Conservation (phyloP, 2,329 filamentous ascomycete genomes). For the Ceratocystis diversiconidia region DNA sequence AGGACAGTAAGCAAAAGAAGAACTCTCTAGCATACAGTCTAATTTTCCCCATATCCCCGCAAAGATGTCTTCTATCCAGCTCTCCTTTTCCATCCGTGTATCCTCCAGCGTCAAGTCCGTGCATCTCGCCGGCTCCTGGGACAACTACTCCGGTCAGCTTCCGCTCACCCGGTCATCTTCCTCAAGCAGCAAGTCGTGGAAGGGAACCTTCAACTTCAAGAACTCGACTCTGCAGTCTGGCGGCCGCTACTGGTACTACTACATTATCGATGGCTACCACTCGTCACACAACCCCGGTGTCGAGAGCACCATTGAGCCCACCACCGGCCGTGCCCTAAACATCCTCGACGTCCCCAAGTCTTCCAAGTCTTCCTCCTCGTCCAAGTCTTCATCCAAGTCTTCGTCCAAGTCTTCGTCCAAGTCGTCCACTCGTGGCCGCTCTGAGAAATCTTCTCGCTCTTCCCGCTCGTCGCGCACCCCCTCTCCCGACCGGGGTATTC, state of each 20-base stretch:
- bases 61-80: conserved; percentile 80
- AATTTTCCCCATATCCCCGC: conserved; percentile 13
- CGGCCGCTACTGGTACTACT: conserved; percentile 99
- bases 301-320: conserved; percentile 81
- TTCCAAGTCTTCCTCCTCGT: conserved; percentile 32
- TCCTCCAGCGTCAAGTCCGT: conserved; percentile 95
- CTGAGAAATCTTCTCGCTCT: conserved; percentile 31
- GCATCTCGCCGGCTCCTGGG: conserved; percentile 95
- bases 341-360: conserved; percentile 74
- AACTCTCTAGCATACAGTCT: conserved; percentile 15
- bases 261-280: conserved; percentile 99
- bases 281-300: conserved; percentile 91
- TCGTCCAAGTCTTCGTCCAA: conserved; percentile 25
- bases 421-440: conserved; percentile 30
- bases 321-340: conserved; percentile 92
- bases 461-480: conserved; percentile 33
- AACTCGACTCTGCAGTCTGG: conserved; percentile 72
- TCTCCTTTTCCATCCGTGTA: conserved; percentile 91
- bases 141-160: conserved; percentile 89
- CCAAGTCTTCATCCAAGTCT: conserved; percentile 26
- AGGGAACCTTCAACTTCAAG: conserved; percentile 93
- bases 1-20: conserved; percentile 14
- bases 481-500: conserved; percentile 50
- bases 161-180: conserved; percentile 74
- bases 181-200: conserved; percentile 74